These are phyloP conservation scores for Phytophthora crassamura DNA, from an alignment of 352 stramenopile species.

Conservation along the genomic window DNA sequence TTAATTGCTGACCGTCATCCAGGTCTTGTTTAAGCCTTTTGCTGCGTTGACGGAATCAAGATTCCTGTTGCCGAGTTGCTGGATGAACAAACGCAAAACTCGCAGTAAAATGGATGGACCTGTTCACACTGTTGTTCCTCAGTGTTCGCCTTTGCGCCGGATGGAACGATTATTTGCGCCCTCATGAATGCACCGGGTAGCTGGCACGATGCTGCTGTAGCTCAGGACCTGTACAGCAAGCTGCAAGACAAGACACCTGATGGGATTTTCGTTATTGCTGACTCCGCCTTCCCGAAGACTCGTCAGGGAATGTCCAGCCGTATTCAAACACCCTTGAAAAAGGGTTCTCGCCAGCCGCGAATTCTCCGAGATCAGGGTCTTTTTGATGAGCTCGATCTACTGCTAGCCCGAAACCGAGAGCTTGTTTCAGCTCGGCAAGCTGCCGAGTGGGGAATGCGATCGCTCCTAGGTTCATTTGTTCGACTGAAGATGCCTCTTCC, in stretches of 20 bases:
- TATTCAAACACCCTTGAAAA: slow-evolving; percentile 24
- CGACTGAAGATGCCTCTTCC: slow-evolving; percentile 26
- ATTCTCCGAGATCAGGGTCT: not conserved
- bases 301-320: not conserved
- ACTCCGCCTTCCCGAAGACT: slow-evolving; percentile 25
- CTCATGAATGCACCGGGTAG: slow-evolving; percentile 16
- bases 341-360: not conserved
- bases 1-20: slow-evolving; percentile 24
- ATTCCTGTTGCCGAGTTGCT: slow-evolving; percentile 12
- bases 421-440: slow-evolving; percentile 26
- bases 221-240: slow-evolving; percentile 15
- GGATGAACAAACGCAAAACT: slow-evolving; percentile 22
- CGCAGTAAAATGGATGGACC: slow-evolving; percentile 34
- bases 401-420: slow-evolving; percentile 14
- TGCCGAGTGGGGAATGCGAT: slow-evolving; percentile 26
- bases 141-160: slow-evolving; percentile 24
- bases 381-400: slow-evolving; percentile 1
- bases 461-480: slow-evolving; percentile 28
- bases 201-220: slow-evolving; percentile 27
- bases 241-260: slow-evolving; percentile 13
- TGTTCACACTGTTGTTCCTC: slow-evolving; percentile 28
- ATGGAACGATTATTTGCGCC: slow-evolving; percentile 19
- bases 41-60: slow-evolving; percentile 30
- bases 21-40: slow-evolving; percentile 11
- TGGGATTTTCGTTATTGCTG: slow-evolving; percentile 23